Conservation (phyloP, 495 filamentous ascomycete genomes). For the Aspergillus incahuasiensis region DNA sequence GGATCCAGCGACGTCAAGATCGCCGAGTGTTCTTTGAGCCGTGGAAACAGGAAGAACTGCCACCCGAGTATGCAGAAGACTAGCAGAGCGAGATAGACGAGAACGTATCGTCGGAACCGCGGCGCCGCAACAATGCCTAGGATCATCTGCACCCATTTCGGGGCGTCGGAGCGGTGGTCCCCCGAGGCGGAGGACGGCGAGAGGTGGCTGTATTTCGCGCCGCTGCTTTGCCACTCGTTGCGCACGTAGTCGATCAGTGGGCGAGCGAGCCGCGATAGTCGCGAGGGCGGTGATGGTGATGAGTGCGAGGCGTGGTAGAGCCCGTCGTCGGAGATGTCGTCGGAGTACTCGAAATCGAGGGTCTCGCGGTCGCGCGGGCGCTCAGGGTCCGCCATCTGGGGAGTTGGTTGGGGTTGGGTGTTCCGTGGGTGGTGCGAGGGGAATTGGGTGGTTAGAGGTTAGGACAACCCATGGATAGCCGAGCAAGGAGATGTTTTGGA, state of each 20-base stretch:
- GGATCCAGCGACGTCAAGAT: conserved; percentile 37
- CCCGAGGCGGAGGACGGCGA: conserved; percentile 13
- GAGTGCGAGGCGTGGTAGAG: conserved; percentile 5
- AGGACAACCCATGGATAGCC: too few species aligned
- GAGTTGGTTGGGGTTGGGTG: background rate
- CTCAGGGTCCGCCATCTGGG: background rate
- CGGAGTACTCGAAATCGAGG: conserved; percentile 21
- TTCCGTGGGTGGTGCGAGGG: background rate
- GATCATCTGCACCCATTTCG: conserved; percentile 28
- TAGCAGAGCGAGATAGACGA: conserved; percentile 40
- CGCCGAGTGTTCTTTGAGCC: conserved; percentile 32
- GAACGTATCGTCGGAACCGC: conserved; percentile 43
- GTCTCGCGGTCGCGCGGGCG: conserved; percentile 11
- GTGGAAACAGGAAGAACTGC: conserved; percentile 36
- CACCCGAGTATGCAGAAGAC: conserved; percentile 36
- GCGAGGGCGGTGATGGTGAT: conserved; percentile 7
- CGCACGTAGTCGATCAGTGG: conserved; percentile 44
- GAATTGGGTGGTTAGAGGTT: too few species aligned
- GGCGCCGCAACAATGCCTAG: conserved; percentile 38
- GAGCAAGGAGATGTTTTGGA: background rate
- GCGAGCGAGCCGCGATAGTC: conserved; percentile 19
- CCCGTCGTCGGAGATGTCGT: conserved; percentile 18
- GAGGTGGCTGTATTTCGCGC: conserved; percentile 22
- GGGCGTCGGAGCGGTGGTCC: conserved; percentile 18
- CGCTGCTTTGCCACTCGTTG: conserved; percentile 41